Base-by-base conservation (phyloP, 1,284 basidiomycete species). In the Heterobasidion irregulare region DNA sequence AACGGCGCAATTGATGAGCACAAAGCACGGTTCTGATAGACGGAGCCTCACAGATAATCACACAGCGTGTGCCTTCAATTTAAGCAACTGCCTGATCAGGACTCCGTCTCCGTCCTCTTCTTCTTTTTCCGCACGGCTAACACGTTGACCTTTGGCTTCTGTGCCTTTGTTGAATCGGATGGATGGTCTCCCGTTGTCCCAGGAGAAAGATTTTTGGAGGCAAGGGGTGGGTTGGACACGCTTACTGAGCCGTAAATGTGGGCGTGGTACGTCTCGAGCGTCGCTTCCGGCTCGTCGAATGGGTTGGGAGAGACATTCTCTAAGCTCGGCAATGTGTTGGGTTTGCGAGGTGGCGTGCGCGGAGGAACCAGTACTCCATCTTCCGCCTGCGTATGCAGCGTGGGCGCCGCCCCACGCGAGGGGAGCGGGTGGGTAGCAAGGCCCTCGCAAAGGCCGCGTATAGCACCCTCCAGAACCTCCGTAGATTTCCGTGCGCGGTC, bases 371-470 rank as follows among this genome's bases (percentile, higher is more conserved):
- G 59, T 41, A 55, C 51, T 13, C 47, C 54, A 4, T 26, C 38
- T 9, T 34, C 26, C 6, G 26, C 32, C 49, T 50, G 49, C 15
- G 32, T 36, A 6, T 7, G 15, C 15, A 15, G 15, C 16, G 12
- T 10, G n/a, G 46, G 18, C 4, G 3, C 10, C 26, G 9, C 5
- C 16, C 16, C n/a, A 12, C 46, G 46, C n/a, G 46, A 47, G 10
- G 1, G 5, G 3, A 9, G 46, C 49, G 49, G 49, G 35, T 15
- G 49, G 15, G 65, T 58, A 54, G 69, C 61, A 47, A 80, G 74
- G n/a, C 79, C 83, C 58, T 84, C 83, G 67, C 89, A 90, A 47
- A 90, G 69, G 2, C 86, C 82, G 58, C 76, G 75, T 56, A 91
- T 84, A 10, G 82, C 73, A 26, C 75, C 75, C 65, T 90, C 83